Conservation (phyloP, 2,329 filamentous ascomycete species). For the Drechslerella dactyloides region DNA sequence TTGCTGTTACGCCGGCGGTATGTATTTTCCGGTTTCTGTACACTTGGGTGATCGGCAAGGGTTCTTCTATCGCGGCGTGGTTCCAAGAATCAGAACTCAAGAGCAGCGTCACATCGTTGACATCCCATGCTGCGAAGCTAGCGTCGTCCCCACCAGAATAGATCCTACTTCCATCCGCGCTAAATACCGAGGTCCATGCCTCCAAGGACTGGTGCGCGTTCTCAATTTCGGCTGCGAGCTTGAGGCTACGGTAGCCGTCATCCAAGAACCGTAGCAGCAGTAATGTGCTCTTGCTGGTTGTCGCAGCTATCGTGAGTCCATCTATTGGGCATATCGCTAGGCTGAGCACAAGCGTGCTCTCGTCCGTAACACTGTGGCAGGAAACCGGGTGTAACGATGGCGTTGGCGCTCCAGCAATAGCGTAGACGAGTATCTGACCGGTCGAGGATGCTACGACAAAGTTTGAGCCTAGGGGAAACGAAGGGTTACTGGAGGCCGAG, state of each 20-base stretch:
- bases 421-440: constrained; percentile 28
- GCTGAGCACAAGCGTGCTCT: constrained; percentile 24
- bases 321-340: constrained; percentile 20
- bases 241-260: constrained; percentile 3
- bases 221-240: constrained; percentile 14
- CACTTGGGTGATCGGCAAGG: not conserved
- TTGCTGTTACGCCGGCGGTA: constrained; percentile 41
- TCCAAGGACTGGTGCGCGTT: constrained; percentile 30
- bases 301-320: constrained; percentile 11
- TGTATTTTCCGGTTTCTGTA: constrained; percentile 35
- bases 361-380: constrained; percentile 23
- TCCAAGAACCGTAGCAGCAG: constrained; percentile 28
- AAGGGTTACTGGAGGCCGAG: not conserved
- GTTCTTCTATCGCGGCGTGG: not conserved
- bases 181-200: constrained; percentile 41
- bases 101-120: not conserved
- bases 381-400: constrained; percentile 16
- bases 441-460: constrained; percentile 36
- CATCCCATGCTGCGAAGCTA: constrained; percentile 40
- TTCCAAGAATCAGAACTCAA: not conserved
- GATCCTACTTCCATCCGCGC: constrained; percentile 17
- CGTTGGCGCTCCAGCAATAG: not conserved
- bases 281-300: constrained; percentile 28
- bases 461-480: constrained; percentile 18
- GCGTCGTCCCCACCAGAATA: constrained; percentile 47